A percentile compares a stretch with the other conserved stretches of the same genome.
Evolutionary conservation across 2,329 filamentous ascomycete genomes (phyloP).

Genomic region (Cladosporium phlei): DNA sequence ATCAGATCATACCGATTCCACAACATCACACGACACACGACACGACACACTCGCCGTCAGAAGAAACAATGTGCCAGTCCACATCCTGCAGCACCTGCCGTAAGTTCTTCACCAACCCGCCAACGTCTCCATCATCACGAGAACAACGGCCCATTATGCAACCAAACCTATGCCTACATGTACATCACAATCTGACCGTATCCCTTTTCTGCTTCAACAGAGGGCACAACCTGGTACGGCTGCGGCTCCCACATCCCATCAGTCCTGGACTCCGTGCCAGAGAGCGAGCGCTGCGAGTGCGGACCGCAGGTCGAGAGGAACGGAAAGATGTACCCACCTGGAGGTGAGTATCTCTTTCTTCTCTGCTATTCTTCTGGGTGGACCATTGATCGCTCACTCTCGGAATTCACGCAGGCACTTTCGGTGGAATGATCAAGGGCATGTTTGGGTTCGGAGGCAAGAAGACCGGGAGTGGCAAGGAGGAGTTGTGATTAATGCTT

Average conservation of each 20-base stretch:
- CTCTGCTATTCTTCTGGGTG: background rate
- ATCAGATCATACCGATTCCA: no score
- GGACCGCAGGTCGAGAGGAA: slow-evolving; percentile 54
- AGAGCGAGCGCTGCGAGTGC: slow-evolving; percentile 57
- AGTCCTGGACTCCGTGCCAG: slow-evolving; percentile 56
- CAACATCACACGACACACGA: no score
- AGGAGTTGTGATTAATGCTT: slow-evolving; percentile 9
- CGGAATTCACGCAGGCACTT: no score
- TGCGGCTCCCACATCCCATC: slow-evolving; percentile 51
- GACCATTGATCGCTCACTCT: no score
- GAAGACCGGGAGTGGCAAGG: slow-evolving; percentile 9
- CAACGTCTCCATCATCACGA: no score
- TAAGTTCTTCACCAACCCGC: no score
- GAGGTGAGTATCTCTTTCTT: slow-evolving; percentile 2
- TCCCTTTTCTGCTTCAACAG: slow-evolving; percentile 13
- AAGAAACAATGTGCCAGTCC: slow-evolving; percentile 58
- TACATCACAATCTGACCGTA: slow-evolving; percentile 1
- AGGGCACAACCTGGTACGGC: slow-evolving; percentile 32
- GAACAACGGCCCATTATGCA: slow-evolving; percentile 26
- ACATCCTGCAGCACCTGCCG: slow-evolving; percentile 59
- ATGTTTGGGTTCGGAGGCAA: slow-evolving; percentile 13
- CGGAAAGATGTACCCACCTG: slow-evolving; percentile 55
- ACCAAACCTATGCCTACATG: background rate
- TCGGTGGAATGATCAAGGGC: slow-evolving; percentile 3
- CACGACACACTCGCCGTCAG: no score